These are phyloP conservation scores for Calocybe gambosa DNA, from an alignment of 1,284 basidiomycete genomes.

Conservation along the genomic window DNA sequence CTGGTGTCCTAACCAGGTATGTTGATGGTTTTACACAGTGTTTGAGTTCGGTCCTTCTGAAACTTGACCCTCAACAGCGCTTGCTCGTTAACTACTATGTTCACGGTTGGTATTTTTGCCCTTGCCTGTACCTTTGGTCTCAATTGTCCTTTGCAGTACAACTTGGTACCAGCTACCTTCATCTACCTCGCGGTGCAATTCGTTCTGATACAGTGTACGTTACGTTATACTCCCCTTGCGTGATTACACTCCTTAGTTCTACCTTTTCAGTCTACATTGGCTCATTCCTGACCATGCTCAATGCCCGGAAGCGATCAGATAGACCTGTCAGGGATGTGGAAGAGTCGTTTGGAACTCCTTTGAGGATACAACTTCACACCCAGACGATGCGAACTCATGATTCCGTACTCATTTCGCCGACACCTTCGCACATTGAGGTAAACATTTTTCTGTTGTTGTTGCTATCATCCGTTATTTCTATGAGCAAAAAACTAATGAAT, in stretches of 20 bases:
- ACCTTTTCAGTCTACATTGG: constrained; percentile 38
- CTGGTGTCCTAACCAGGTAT: constrained; percentile 38
- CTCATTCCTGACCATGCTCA: constrained; percentile 47
- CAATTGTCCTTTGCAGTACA: constrained; percentile 28
- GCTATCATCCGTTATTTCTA: no score
- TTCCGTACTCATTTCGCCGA: no score
- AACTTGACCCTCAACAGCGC: constrained; percentile 15
- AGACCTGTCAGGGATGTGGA: constrained; percentile 14
- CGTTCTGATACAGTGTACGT: constrained; percentile 43
- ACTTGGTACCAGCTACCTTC: constrained; percentile 39
- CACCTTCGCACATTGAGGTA: no score
- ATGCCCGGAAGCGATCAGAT: constrained; percentile 29
- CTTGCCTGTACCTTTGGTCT: not conserved
- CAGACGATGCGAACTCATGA: no score
- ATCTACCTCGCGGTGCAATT: constrained; percentile 44
- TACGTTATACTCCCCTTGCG: not conserved
- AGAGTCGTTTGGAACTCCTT: constrained; percentile 9
- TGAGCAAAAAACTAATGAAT: no score
- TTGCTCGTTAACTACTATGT: constrained; percentile 25
- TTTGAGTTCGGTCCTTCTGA: not conserved
- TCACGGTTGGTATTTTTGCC: constrained; percentile 18
- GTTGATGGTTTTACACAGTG: not conserved
- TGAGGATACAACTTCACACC: constrained; percentile 12
- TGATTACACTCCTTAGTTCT: not conserved
- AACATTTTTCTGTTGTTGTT: no score